These are phyloP conservation scores for Phytophthora idaei DNA, from an alignment of 352 stramenopile species.

Conservation along the genomic window DNA sequence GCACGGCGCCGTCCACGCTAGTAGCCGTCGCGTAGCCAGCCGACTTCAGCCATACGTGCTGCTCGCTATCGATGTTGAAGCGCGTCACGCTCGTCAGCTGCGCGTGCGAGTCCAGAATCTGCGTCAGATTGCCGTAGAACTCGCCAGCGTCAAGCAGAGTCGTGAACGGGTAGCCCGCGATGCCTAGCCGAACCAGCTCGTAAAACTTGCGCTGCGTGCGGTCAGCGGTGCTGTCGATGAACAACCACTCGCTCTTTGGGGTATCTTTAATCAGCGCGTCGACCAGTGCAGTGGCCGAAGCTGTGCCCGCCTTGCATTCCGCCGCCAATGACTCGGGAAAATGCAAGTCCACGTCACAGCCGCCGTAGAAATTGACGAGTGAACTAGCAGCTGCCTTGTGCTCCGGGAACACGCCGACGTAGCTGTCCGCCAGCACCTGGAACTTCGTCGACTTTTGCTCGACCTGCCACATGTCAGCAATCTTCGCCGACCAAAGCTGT, in stretches of 20 bases:
- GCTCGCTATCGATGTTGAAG: constrained; percentile 34
- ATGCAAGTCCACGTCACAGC: constrained; percentile 42
- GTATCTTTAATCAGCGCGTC: constrained; percentile 34
- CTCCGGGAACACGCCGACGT: constrained; percentile 34
- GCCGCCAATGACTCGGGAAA: constrained; percentile 26
- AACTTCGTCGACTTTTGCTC: constrained; percentile 42
- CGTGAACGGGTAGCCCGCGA: constrained; percentile 51
- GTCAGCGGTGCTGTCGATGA: constrained; percentile 56
- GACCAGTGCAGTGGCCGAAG: constrained; percentile 39
- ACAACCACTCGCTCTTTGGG: constrained; percentile 47
- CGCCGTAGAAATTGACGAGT: constrained; percentile 55
- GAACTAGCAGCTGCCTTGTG: constrained; percentile 29
- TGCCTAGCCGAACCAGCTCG: constrained; percentile 43
- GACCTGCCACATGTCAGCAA: constrained; percentile 54
- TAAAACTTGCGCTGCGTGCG: constrained; percentile 55
- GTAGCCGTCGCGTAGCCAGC: constrained; percentile 14
- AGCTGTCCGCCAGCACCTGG: constrained; percentile 55
- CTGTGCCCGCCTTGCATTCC: constrained; percentile 38
- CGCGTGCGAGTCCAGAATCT: constrained; percentile 51
- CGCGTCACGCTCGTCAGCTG: constrained; percentile 24
- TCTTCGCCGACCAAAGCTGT: constrained; percentile 40
- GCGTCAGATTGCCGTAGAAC: constrained; percentile 45
- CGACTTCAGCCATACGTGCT: constrained; percentile 30
- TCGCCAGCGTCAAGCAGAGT: constrained; percentile 35
- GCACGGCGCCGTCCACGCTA: constrained; percentile 19